Percentiles rank a stretch among this genome's conserved stretches.
Evolutionary conservation across 176 grass and related monocot species (phyloP).

Genomic region (Triticum urartu): DNA sequence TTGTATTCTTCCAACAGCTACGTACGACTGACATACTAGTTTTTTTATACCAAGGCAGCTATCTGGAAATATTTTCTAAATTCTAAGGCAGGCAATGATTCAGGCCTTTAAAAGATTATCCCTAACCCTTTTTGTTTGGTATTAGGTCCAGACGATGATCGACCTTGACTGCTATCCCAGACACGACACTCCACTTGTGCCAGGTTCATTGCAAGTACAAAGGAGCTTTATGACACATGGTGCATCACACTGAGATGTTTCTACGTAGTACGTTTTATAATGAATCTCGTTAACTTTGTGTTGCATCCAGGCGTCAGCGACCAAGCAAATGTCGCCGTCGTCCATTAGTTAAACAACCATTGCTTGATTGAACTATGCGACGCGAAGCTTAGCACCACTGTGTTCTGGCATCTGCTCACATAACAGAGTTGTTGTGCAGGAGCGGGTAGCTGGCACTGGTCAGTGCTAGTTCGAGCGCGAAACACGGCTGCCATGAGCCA

Average conservation of each 20-base stretch:
- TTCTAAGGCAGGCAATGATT: neutral
- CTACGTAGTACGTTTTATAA: neutral
- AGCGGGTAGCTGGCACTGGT: neutral
- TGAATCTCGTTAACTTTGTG: neutral
- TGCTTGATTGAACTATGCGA: neutral
- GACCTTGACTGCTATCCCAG: constrained; percentile 17
- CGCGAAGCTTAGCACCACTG: neutral
- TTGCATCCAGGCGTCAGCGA: neutral
- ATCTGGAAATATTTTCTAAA: constrained; percentile 9
- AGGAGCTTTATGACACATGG: neutral
- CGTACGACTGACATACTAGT: neutral
- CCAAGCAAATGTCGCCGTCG: neutral
- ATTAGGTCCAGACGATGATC: constrained; percentile 30
- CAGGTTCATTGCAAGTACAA: neutral
- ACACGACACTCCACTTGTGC: neutral
- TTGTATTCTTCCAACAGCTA: neutral
- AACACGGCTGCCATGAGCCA: neutral
- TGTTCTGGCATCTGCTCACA: neutral
- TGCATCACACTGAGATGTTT: constrained; percentile 13
- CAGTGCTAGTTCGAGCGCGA: neutral
- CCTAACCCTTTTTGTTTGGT: neutral
- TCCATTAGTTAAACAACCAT: constrained; percentile 28
- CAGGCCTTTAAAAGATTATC: neutral
- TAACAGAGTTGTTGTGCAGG: neutral
- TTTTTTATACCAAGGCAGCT: neutral